Base-by-base conservation (phyloP, 495 filamentous ascomycete species). In the Lasiosphaeriaceae sp. region DNA sequence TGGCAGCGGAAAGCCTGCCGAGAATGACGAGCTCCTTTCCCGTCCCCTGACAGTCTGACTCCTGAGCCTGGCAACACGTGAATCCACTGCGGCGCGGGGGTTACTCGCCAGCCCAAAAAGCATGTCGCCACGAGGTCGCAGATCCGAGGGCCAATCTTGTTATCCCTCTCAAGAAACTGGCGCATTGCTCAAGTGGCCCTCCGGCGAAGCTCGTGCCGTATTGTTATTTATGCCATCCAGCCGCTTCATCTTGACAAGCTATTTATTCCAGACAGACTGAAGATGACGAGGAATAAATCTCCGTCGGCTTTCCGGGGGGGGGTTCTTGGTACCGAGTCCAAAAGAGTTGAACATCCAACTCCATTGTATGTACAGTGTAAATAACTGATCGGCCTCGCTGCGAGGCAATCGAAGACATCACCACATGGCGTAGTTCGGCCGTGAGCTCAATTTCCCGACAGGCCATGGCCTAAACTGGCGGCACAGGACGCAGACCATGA, bases 171-270 rank as follows among this genome's bases (percentile, higher is more conserved):
- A 17, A 43, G n/a, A 6, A 43, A 5, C 14, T 29, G 50, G 35
- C 31, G 50, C 50, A 58, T 55, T 57, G 50, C 8, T 49, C 29
- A 24, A 35, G 19, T 24, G 16, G 26, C 34, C 47, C 51, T 55
- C 44, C 22, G 55, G 52, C 43, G 37, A 43, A 22, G 47, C 47
- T 43, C 57, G 52, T 56, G 60, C 55, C 55, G 55, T 23, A 11
- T 29, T 6, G 3, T 3, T 31, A 29, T n/a, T 49, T 49, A 49
- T 49, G 47, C 47, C 47, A 11, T 43, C n/a, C 39, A 17, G 39
- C 26, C 26, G 26, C n/a, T 43, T 2, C 2, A 12, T 12, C 39
- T 43, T 14, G 39, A 31, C 9, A 31, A 31, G 26, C 9, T 3
- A 31, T 31, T 43, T 14, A 43, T 43, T 43, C n/a, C 8, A 43